A percentile compares a stretch with the other conserved stretches of the same genome.
These are phyloP conservation scores for Xylaria sp. DNA, from an alignment of 2,329 filamentous ascomycete genomes.

Conservation along the genomic window DNA sequence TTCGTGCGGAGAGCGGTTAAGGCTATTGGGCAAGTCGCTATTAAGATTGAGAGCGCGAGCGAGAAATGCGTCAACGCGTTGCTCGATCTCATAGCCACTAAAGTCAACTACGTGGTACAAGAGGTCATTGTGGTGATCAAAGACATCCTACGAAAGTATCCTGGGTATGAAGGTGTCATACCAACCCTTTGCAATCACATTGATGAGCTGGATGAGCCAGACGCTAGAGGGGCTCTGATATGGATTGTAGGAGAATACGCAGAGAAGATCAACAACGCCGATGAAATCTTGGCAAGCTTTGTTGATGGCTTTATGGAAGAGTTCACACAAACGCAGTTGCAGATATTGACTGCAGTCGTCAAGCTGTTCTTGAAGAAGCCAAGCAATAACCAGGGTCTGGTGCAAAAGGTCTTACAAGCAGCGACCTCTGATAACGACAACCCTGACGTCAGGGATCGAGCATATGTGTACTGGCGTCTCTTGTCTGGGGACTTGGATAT, in stretches of 20 bases:
- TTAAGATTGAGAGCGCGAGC: constrained; percentile 95
- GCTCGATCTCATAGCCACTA: constrained; percentile 93
- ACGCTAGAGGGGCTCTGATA: constrained; percentile 89
- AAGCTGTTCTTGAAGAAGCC: constrained; percentile 98
- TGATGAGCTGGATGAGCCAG: constrained; percentile 94
- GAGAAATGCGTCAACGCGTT: constrained; percentile 96
- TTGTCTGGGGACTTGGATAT: constrained; percentile 91
- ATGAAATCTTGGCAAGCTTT: constrained; percentile 89
- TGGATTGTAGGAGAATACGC: constrained; percentile 99
- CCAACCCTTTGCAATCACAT: constrained; percentile 96
- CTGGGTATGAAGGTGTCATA: constrained; percentile 97
- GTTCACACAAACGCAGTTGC: constrained; percentile 98
- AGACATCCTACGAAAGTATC: constrained; percentile 97
- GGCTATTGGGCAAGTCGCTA: constrained; percentile 96
- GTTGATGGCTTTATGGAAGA: constrained; percentile 96
- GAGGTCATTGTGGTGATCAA: constrained; percentile 99
- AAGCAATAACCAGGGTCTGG: constrained; percentile 86
- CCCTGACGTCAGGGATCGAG: constrained; percentile 94
- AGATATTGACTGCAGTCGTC: constrained; percentile 96
- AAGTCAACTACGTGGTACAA: constrained; percentile 99
- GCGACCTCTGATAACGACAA: constrained; percentile 97
- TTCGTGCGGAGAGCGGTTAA: constrained; percentile 94
- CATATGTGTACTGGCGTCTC: constrained; percentile 98
- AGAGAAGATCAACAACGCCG: constrained; percentile 99
- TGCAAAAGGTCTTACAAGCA: constrained; percentile 92